Evolutionary conservation across 1,139 yeast species (phyloP).

Genomic region (Candida albicans): DNA sequence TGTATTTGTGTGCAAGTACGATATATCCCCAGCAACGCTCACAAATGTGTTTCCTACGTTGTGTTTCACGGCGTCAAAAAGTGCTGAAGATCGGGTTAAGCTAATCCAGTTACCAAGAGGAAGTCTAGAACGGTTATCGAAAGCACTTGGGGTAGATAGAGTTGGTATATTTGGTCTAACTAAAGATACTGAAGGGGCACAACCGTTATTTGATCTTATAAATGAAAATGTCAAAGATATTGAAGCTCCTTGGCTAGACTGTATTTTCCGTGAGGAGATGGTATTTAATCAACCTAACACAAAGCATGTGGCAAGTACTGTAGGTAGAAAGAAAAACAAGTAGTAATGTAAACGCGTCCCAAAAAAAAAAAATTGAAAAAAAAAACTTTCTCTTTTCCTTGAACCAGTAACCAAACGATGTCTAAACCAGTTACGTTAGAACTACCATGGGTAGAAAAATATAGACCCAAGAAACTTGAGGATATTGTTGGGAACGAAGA

Average conservation of each 20-base stretch:
- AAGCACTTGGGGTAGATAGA: conserved; percentile 27
- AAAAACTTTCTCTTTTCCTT: neutral
- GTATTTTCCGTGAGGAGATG: conserved; percentile 22
- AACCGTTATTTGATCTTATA: conserved; percentile 31
- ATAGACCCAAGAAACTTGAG: conserved; percentile 73
- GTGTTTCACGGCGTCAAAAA: conserved; percentile 43
- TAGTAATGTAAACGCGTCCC: conserved; percentile 15
- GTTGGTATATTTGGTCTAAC: conserved; percentile 33
- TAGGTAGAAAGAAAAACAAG: conserved; percentile 25
- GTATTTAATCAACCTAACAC: conserved; percentile 35
- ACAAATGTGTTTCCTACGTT: conserved; percentile 55
- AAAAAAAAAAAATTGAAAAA: neutral
- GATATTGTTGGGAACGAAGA: conserved; percentile 95
- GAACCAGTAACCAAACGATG: conserved; percentile 3
- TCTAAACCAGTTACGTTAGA: conserved; percentile 24
- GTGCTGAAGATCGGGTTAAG: conserved; percentile 35
- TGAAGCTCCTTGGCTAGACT: conserved; percentile 47
- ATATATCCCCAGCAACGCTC: conserved; percentile 48
- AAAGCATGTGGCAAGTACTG: conserved; percentile 41
- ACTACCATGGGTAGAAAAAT: conserved; percentile 86
- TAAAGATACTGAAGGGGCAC: conserved; percentile 23
- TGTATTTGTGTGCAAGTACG: conserved; percentile 56
- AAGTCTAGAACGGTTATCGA: conserved; percentile 37
- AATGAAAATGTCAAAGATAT: conserved; percentile 36
- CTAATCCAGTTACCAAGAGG: conserved; percentile 56